Evolutionary conservation across 2,329 filamentous ascomycete genomes (phyloP), one percentile per base, ranked within the genome.

Genomic region (Colletotrichum tropicicola): DNA sequence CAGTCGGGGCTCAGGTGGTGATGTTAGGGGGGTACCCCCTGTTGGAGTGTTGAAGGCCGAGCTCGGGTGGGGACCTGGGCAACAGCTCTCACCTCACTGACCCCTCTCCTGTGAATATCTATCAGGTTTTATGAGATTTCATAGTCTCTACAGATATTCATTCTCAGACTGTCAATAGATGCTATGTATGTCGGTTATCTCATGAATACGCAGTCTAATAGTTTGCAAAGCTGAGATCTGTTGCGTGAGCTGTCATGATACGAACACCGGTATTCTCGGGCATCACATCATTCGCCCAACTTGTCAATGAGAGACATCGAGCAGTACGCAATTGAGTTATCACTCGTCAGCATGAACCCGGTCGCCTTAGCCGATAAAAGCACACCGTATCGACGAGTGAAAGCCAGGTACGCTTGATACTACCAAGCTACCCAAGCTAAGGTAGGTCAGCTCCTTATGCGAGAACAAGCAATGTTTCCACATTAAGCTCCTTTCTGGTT

Each of bases 21-120:
- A 17, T 58, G 59, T 35, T 58, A 51, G 27, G 45, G 59, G 23
- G n/a, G 61, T 30, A 65, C 60, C 61, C 57, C 37, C n/a, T n/a
- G n/a, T n/a, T 60, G 57, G 19, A 41, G 19, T 21, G 10, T n/a
- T 45, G 17, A 15, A 8, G 28, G 8, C 21, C 30, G 47, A 64
- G 47, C 55, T 53, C n/a, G 13, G 49, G 61, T 53, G 60, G 60
- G 32, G 60, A 47, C 25, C 19, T 19, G 17, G 27, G n/a, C n/a
- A n/a, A n/a, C n/a, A 43, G 17, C 2, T 12, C 9, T 8, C 13
- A 35, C n/a, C n/a, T n/a, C n/a, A n/a, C n/a, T n/a, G n/a, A n/a
- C n/a, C n/a, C n/a, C n/a, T n/a, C n/a, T n/a, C n/a, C n/a, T n/a
- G n/a, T n/a, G n/a, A n/a, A n/a, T n/a, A n/a, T n/a, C n/a, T n/a